Base-by-base conservation (phyloP, 2,329 filamentous ascomycete species). In the Epichloe uncinata region DNA sequence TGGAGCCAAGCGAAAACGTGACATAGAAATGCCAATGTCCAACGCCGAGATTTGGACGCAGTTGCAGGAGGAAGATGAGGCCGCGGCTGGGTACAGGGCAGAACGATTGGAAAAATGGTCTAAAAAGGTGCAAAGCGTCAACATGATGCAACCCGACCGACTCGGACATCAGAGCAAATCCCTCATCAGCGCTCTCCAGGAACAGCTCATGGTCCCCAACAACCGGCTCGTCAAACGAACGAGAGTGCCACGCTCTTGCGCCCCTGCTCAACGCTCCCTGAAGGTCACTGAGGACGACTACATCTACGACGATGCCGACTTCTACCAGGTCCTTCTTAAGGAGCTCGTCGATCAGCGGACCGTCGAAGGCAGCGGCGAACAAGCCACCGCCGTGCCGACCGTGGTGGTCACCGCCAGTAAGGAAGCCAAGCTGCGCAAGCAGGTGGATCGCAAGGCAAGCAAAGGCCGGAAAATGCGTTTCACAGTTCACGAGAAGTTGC, bases 401-500 rank as follows among this genome's bases (percentile, higher is more conserved):
- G 72, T 81, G 26, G 74, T 79, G 56, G 82, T 83, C 71, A 79
- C 82, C 16, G 81, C 85, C 36, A 75, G 81, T 38, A 80, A 85
- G 62, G 85, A 89, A 60, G 83, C 82, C 50, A 95, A 91, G 73
- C 77, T 84, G 52, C 85, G 85, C 68, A 85, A 87, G 62, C 78
- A 83, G 33, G 86, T 97, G 4, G 93, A 98, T 65, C 90, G 90
- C 18, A 93, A 90, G 64, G 93, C 93, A 0, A 95, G 87, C 64
- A 97, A 97, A 69, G 93, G 93, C 5, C 75, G 93, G 46, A 96
- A 96, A 71, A 79, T 98, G 76, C 78, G 88, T 38, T 98, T 91
- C 68, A 93, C 87, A 15, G 88, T 96, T 43, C 90, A 97, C 63
- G 91, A 97, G 71, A 97, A 97, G 72, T 68, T 98, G 61, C 87